Conservation (phyloP, 306 rosid species). For the Astragalus membranaceus region DNA sequence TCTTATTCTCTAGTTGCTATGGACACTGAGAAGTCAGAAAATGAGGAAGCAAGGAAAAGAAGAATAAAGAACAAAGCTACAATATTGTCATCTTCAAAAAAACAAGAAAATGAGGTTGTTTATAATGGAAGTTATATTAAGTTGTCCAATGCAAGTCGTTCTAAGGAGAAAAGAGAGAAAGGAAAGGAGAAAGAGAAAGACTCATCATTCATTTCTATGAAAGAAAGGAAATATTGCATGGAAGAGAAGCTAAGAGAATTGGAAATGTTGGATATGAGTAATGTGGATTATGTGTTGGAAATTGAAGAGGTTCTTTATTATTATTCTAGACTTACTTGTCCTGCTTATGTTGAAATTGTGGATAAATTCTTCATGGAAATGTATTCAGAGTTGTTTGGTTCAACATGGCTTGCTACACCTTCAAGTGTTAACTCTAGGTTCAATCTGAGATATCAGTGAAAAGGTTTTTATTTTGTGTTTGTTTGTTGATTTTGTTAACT, state of each 20-base stretch:
- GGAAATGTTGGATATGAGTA: slow-evolving; percentile 63
- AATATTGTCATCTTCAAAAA: slow-evolving; percentile 1
- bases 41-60: slow-evolving; percentile 15
- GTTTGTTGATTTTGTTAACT: not conserved
- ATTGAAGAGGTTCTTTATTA: slow-evolving; percentile 86
- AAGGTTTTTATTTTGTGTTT: not conserved
- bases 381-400: slow-evolving; percentile 49
- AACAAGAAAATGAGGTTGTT: slow-evolving; percentile 24
- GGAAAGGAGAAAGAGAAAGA: slow-evolving; percentile 28
- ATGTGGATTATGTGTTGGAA: slow-evolving; percentile 73
- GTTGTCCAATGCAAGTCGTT: slow-evolving; percentile 18
- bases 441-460: slow-evolving; percentile 23
- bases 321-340: slow-evolving; percentile 75
- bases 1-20: slow-evolving; percentile 20
- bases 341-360: slow-evolving; percentile 75
- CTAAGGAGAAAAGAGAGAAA: slow-evolving; percentile 24
- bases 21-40: slow-evolving; percentile 36
- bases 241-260: slow-evolving; percentile 68
- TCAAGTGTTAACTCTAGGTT: slow-evolving; percentile 29
- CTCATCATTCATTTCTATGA: not conserved
- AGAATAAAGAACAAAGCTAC: slow-evolving; percentile 22
- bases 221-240: slow-evolving; percentile 22
- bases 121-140: slow-evolving; percentile 19
- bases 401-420: slow-evolving; percentile 30
- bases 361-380: slow-evolving; percentile 77